These are phyloP conservation scores for Magnaporthales sp. DNA, from an alignment of 2,329 filamentous ascomycete species.

Conservation along the genomic window DNA sequence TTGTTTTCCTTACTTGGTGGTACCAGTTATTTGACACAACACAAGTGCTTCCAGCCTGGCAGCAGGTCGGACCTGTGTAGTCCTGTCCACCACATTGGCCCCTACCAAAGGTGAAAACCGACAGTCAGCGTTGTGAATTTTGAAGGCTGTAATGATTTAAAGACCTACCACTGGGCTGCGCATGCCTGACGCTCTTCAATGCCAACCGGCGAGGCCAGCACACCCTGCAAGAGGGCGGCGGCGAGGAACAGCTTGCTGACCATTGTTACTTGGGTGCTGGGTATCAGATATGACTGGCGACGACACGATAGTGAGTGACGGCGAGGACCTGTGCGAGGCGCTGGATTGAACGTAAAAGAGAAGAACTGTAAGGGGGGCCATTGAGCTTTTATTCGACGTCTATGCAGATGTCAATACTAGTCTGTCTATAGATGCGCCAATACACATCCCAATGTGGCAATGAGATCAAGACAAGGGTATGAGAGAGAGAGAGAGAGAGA, in stretches of 20 bases:
- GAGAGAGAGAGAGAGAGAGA: too few relatives aligned
- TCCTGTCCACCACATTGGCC: conserved; percentile 25
- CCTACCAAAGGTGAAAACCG: conserved; percentile 4
- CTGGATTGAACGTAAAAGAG: background rate
- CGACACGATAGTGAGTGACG: background rate
- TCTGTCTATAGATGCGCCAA: background rate
- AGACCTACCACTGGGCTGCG: conserved; percentile 1
- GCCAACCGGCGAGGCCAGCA: conserved; percentile 2
- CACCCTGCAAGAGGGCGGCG: conserved; percentile 5
- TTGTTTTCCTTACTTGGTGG: too few relatives aligned
- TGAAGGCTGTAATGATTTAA: too few relatives aligned
- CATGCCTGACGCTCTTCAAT: conserved; percentile 4
- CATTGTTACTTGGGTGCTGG: conserved; percentile 1
- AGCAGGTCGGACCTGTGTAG: conserved; percentile 22
- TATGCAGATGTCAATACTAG: background rate
- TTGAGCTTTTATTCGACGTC: background rate
- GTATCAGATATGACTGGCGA: background rate
- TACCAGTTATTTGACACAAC: conserved; percentile 22
- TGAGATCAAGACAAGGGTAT: background rate
- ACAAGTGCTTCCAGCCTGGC: conserved; percentile 20
- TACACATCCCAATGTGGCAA: background rate
- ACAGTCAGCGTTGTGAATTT: background rate
- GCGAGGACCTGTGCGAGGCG: background rate
- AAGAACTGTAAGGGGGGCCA: too few relatives aligned
- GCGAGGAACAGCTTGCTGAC: conserved; percentile 4